phyloP scores from a whole-genome alignment of 306 rosid species.

The Erythrophleum fordii region DNA sequence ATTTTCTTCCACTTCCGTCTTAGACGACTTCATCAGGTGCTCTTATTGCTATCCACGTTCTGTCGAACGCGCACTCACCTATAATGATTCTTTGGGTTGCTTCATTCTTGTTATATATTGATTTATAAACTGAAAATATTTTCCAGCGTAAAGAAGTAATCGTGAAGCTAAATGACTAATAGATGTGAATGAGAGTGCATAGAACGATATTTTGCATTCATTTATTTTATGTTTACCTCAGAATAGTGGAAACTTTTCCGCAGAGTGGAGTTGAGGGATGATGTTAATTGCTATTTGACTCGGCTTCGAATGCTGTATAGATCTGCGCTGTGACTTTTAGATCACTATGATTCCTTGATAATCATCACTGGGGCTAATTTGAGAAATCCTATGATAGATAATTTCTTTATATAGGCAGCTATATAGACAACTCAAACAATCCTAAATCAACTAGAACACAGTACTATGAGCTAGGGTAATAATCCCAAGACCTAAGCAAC shows the following conservation, averaged over 20 bases:
- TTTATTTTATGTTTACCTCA: not conserved
- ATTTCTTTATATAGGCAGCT: not conserved
- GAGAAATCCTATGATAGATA: not conserved
- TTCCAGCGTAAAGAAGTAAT: not conserved
- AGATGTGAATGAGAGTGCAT: not conserved
- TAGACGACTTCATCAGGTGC: constrained; percentile 58
- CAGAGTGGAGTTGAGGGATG: not conserved
- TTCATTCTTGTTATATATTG: not conserved
- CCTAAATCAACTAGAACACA: not conserved
- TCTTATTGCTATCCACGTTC: not conserved
- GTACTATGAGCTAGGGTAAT: not conserved
- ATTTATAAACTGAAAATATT: not conserved
- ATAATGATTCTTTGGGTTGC: not conserved
- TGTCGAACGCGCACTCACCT: not conserved
- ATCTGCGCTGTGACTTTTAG: not conserved
- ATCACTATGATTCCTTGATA: not conserved
- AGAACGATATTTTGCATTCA: not conserved
- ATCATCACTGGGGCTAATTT: too few relatives aligned
- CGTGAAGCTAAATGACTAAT: not conserved
- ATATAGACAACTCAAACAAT: not conserved
- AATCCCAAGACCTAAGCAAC: not conserved
- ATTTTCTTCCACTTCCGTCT: constrained; percentile 76
- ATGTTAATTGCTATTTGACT: not conserved
- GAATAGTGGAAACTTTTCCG: not conserved
- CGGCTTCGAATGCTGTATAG: not conserved